Evolutionary conservation across 2,329 filamentous ascomycete species (phyloP).

Genomic region (Penicillium palitans): DNA sequence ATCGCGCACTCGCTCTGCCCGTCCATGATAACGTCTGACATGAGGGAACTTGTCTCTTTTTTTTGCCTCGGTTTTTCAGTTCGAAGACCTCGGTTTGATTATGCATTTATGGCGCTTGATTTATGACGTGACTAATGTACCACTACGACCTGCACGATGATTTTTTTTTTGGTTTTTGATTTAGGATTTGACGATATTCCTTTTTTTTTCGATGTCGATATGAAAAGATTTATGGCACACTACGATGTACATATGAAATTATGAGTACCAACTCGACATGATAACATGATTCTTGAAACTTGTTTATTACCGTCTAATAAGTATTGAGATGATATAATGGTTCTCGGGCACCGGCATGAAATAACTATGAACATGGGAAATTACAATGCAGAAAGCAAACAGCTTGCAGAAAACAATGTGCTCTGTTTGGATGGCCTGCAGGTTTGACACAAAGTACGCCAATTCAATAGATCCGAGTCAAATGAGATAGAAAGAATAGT

Average conservation of each 20-base stretch:
- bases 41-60: neutral
- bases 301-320: neutral
- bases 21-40: slow-evolving; percentile 19
- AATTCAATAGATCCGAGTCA: neutral
- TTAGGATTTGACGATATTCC: slow-evolving; percentile 14
- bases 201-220: slow-evolving; percentile 16
- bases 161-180: slow-evolving; percentile 5
- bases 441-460: neutral
- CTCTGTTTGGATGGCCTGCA: slow-evolving; percentile 16
- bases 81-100: slow-evolving; percentile 2
- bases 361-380: neutral
- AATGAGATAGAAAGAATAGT: neutral
- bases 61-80: neutral
- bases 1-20: slow-evolving; percentile 33
- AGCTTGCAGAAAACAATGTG: slow-evolving; percentile 23
- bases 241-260: slow-evolving; percentile 12
- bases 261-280: slow-evolving; percentile 7
- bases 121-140: slow-evolving; percentile 25
- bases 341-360: slow-evolving; percentile 13
- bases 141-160: slow-evolving; percentile 19
- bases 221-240: slow-evolving; percentile 4
- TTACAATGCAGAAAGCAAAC: slow-evolving; percentile 14
- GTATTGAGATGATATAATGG: slow-evolving; percentile 3
- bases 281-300: neutral
- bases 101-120: slow-evolving; percentile 25